Base-by-base conservation (phyloP, 352 stramenopile genomes). In the Pythium utonaiense region DNA sequence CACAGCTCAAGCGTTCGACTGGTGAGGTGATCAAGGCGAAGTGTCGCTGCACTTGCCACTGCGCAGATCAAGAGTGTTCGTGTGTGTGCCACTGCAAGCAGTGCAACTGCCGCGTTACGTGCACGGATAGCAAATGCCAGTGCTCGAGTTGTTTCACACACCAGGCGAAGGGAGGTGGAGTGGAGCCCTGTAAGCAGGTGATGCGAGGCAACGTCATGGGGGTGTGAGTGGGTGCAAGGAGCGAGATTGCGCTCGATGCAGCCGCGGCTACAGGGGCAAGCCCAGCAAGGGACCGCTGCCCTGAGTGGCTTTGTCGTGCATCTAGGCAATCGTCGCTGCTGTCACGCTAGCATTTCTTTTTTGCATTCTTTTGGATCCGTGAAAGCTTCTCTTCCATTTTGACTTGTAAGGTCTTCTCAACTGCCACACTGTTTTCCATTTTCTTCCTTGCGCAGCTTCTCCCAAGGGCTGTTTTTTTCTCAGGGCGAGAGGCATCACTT, bases 1-100 rank as follows among this genome's bases (percentile, higher is more conserved):
- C 93, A 8, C 74, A 95, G 42, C 65, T 98, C 21, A 88, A 88
- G 64, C 78, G 75, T 19, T 69, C 45, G 30, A 71, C 60, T 0
- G 59, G 68, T 5, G 19, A 60, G n/a, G 59, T 78, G 41, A 70
- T 70, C 19, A 53, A 44, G 9, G 57, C 54, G 4, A 77, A 75
- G 62, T 71, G 67, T 17, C 25, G 53, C 3, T 76, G 67, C 31
- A 49, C 47, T 7, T 73, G 65, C 65, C 65, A 84, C 60, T 77
- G 70, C 53, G 60, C 67, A 52, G 48, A 69, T 17, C 42, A 65
- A 8, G 40, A 48, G 14, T 80, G 73, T 22, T 22, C 21, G 45
- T 80, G 73, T 28, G 59, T 60, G 14, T 81, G 73, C 57, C 67
- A 77, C 62, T 81, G 73, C 34, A 57, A 53, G 48, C 56, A 66